Conservation (phyloP, 371 early-diverging fungal species). For the Actinomucor elegans region DNA sequence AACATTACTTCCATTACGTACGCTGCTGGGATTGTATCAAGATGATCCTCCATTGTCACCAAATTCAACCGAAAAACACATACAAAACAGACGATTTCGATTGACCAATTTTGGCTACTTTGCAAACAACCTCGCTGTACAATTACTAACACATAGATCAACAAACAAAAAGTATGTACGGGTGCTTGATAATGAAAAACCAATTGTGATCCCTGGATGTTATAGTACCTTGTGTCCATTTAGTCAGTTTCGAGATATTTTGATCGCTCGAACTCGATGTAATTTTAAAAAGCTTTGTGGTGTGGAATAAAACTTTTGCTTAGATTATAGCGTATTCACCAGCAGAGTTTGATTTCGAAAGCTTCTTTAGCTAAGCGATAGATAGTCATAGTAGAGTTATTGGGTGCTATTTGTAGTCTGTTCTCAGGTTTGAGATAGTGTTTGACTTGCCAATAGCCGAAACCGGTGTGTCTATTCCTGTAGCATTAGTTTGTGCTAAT, state of each 20-base stretch:
- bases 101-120: constrained; percentile 12
- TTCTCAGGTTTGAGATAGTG: too few relatives aligned
- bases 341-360: too few relatives aligned
- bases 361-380: too few relatives aligned
- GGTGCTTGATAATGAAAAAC: constrained; percentile 11
- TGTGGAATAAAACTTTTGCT: background rate
- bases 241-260: background rate
- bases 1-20: constrained; percentile 34
- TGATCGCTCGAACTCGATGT: background rate
- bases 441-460: too few relatives aligned
- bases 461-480: too few relatives aligned
- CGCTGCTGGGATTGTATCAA: constrained; percentile 28
- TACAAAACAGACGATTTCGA: constrained; percentile 4
- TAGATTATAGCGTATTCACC: too few relatives aligned
- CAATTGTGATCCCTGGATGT: background rate
- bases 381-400: too few relatives aligned
- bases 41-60: constrained; percentile 5
- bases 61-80: constrained; percentile 1
- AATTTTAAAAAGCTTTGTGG: background rate
- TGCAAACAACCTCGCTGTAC: constrained; percentile 11
- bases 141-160: background rate
- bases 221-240: background rate
- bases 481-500: too few relatives aligned
- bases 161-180: background rate
- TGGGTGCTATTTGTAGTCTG: too few relatives aligned